phyloP scores from a whole-genome alignment of 2,329 filamentous ascomycete genomes.

The Tolypocladium capitatum region DNA sequence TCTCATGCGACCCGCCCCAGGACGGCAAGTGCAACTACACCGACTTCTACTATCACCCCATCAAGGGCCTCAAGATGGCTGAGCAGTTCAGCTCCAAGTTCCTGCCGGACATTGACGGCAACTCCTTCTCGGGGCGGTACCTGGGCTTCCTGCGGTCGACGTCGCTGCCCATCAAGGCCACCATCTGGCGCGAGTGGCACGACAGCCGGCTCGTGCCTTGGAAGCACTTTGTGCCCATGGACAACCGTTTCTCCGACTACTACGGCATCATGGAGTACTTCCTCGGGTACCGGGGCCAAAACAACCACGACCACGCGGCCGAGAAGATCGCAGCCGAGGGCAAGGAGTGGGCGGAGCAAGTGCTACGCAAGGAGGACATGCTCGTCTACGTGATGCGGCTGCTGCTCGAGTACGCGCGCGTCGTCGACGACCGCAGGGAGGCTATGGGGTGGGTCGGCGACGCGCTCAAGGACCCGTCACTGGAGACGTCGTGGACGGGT shows the following conservation, averaged over 20 bases:
- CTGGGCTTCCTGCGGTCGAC: constrained; percentile 56
- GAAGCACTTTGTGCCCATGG: constrained; percentile 73
- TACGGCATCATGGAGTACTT: constrained; percentile 67
- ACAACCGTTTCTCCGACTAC: constrained; percentile 58
- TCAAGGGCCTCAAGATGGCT: constrained; percentile 26
- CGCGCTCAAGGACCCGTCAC: constrained; percentile 21
- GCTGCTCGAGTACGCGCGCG: constrained; percentile 48
- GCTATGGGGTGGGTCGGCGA: constrained; percentile 43
- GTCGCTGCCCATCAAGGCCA: constrained; percentile 62
- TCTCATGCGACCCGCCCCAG: constrained; percentile 32
- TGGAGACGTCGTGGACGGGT: constrained; percentile 16
- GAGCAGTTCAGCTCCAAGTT: constrained; percentile 52
- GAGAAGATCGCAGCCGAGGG: constrained; percentile 52
- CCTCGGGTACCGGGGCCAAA: constrained; percentile 38
- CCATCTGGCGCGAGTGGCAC: constrained; percentile 71
- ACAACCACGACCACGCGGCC: constrained; percentile 42
- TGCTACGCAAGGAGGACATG: constrained; percentile 61
- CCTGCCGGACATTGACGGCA: constrained; percentile 65
- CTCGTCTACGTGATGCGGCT: constrained; percentile 55
- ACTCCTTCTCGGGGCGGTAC: constrained; percentile 56
- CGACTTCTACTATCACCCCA: constrained; percentile 27
- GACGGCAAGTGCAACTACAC: constrained; percentile 34
- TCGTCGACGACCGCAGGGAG: constrained; percentile 38
- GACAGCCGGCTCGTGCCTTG: constrained; percentile 60
- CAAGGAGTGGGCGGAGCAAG: constrained; percentile 54